Evolutionary conservation across 2,329 filamentous ascomycete species (phyloP).

Genomic region (Dactylonectria macrodidyma): DNA sequence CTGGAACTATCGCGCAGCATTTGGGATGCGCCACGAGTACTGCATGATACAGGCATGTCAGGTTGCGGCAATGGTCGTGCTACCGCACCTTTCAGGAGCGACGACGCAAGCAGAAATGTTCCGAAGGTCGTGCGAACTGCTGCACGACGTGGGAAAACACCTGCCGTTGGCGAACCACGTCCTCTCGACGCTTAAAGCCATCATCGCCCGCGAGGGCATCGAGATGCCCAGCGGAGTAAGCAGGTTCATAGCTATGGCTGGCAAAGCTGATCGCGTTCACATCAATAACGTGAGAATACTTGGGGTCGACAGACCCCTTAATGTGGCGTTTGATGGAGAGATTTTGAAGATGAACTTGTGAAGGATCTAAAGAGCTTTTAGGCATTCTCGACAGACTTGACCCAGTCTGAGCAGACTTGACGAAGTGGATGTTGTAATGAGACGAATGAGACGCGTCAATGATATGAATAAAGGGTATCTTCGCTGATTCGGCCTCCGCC

Average conservation of each 20-base stretch:
- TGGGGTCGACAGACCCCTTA: background rate
- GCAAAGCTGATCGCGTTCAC: background rate
- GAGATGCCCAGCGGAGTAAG: background rate
- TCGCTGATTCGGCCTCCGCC: too few species aligned
- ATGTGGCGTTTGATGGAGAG: background rate
- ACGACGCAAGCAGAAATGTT: slow-evolving; percentile 1
- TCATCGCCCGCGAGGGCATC: background rate
- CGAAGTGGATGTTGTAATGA: too few species aligned
- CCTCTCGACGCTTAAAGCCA: background rate
- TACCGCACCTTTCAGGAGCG: background rate
- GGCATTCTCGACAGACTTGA: background rate
- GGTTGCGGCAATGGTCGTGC: background rate
- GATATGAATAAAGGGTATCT: too few species aligned
- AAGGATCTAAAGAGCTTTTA: background rate
- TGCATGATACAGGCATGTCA: slow-evolving; percentile 35
- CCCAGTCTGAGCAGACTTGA: too few species aligned
- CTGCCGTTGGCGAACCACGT: slow-evolving; percentile 14
- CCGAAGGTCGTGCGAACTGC: slow-evolving; percentile 25
- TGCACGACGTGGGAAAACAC: slow-evolving; percentile 14
- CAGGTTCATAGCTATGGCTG: background rate
- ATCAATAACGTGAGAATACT: background rate
- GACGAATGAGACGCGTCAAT: too few species aligned
- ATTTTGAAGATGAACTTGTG: background rate
- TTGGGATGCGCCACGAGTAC: slow-evolving; percentile 42
- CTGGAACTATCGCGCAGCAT: slow-evolving; percentile 46